Percentiles rank a stretch among this genome's conserved stretches.
phyloP scores from a whole-genome alignment of 345 rosid genomes.

The Viola odorata region DNA sequence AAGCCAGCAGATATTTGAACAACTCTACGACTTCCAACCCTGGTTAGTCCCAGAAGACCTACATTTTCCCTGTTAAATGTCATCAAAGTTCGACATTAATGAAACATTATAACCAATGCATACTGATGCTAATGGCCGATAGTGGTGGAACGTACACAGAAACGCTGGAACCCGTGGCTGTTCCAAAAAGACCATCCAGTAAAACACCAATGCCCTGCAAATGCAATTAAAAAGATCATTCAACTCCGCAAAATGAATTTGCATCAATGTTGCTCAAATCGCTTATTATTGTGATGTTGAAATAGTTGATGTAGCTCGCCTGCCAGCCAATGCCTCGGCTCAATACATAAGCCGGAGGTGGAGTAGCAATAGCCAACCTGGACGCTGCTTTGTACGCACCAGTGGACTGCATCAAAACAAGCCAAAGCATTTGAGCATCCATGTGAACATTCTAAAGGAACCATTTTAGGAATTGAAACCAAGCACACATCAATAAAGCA shows the following conservation, averaged over 20 bases:
- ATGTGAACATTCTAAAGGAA: not conserved
- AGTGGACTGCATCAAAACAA: constrained; percentile 19
- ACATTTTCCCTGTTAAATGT: constrained; percentile 22
- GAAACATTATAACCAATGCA: not conserved
- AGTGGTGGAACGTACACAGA: constrained; percentile 20
- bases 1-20: constrained; percentile 27
- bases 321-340: constrained; percentile 40
- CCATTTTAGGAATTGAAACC: too few species aligned
- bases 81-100: not conserved
- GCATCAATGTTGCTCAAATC: not conserved
- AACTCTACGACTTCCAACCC: constrained; percentile 32
- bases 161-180: constrained; percentile 30
- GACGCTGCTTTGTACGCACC: constrained; percentile 31
- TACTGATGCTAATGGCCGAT: constrained; percentile 1
- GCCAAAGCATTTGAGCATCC: not conserved
- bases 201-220: constrained; percentile 31
- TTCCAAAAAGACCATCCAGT: constrained; percentile 30
- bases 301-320: constrained; percentile 32
- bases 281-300: not conserved
- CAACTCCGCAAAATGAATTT: not conserved
- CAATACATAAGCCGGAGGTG: constrained; percentile 31
- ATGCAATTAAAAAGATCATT: not conserved
- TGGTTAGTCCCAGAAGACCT: constrained; percentile 26
- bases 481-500: too few species aligned
- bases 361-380: constrained; percentile 32